Evolutionary conservation across 352 stramenopile species (phyloP), one percentile per base, ranked within the genome.

Genomic region (Pythium sp.): DNA sequence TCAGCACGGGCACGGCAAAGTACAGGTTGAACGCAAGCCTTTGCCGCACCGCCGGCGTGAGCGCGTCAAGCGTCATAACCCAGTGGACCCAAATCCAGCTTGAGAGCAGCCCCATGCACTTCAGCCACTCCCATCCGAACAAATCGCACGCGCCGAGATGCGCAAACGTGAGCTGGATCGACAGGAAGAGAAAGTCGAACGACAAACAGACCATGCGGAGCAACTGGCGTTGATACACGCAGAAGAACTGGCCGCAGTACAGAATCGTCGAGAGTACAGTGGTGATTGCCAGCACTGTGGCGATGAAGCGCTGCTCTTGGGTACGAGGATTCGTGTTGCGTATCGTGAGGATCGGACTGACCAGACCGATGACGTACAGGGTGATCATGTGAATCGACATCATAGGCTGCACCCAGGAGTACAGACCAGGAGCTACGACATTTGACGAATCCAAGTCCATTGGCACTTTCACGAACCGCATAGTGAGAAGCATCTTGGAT

Each of bases 81-180:
- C 61, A 72, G 56, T 64, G 65, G 28, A 60, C 59, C 71, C 71
- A 77, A 11, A 71, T 56, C 71, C 59, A 72, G 34, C 51, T 62
- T 2, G 47, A 54, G 5, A 65, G 3, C 3, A 68, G 11, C 6
- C 15, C 30, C 5, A 65, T 8, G 49, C 54, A 64, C 18, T 41
- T 60, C 6, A 6, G 11, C 53, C 51, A 54, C 30, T 72, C 51
- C 71, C 63, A 76, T n/a, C 8, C 5, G 5, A 70, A 49, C 4
- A 77, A 5, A 18, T 65, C 60, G 9, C 36, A 60, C 11, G 55
- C n/a, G 12, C 58, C 60, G 28, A 77, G 43, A 24, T 59, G 41
- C 9, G 55, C 67, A 6, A 76, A 24, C 53, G 63, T 67, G 58
- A 73, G 62, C 71, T 76, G 66, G 15, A 64, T 26, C 26, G 46